Evolutionary conservation across 306 rosid genomes (phyloP).

Genomic region (Glycine latifolia): DNA sequence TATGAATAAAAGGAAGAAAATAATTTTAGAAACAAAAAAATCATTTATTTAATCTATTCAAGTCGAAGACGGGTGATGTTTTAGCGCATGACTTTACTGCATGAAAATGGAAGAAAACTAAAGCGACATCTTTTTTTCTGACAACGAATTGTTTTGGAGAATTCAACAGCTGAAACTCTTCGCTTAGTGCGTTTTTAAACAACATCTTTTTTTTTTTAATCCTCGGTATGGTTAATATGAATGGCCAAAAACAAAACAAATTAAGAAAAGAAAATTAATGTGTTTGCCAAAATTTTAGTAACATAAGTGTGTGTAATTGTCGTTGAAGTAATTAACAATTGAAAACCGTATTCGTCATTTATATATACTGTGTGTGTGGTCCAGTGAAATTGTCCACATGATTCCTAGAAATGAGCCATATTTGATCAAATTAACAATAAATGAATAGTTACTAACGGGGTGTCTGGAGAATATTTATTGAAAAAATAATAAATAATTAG

Average conservation of each 20-base stretch:
- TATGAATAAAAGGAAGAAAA: too few relatives aligned
- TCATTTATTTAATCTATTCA: neutral
- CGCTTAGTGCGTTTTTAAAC: neutral
- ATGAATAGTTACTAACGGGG: neutral
- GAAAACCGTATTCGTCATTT: neutral
- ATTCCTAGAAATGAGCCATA: neutral
- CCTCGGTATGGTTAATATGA: neutral
- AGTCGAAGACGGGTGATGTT: neutral
- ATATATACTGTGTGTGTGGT: neutral
- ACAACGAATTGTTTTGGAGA: neutral
- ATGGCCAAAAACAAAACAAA: neutral
- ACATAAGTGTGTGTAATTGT: neutral
- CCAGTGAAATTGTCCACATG: neutral
- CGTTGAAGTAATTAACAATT: neutral
- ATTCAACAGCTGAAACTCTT: neutral
- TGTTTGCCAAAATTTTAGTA: slow-evolving; percentile 2
- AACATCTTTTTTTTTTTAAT: neutral
- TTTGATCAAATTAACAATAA: neutral
- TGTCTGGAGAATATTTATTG: too few relatives aligned
- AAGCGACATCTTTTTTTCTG: slow-evolving; percentile 20
- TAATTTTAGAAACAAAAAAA: neutral
- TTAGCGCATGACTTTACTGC: slow-evolving; percentile 14
- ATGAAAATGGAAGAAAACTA: neutral
- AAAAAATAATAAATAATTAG: too few relatives aligned
- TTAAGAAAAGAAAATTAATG: neutral